Evolutionary conservation across 805 yeast species (phyloP), one percentile per base, ranked within the genome.

Genomic region (Grigorovia transvaalensis): DNA sequence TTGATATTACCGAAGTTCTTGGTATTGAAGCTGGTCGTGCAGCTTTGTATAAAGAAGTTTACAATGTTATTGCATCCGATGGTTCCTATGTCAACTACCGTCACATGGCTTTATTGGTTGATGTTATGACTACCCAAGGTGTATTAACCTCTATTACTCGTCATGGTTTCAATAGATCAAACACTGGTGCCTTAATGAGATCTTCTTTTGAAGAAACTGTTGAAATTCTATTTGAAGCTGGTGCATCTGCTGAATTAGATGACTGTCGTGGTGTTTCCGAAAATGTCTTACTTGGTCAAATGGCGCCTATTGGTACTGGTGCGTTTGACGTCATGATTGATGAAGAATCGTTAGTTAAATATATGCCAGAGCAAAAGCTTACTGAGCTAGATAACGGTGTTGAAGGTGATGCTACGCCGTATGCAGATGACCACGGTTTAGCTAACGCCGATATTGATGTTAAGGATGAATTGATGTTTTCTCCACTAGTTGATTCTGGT

Each of bases 81-180:
- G 99, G 99, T 71, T 93, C 93, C 98, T 88, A 95, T 68, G 97
- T 93, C 48, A 99, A 93, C 76, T 99, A 98, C 54, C 96, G 99
- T 76, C 99, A 93, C 69, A 90, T 95, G 67, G 98, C 91, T 73
- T 74, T 93, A 46, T 74, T 93, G 57, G 99, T 99, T 57, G 99
- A 93, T 70, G 98, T 93, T 48, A 93, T 93, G 99, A 88, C 98
- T 0, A 93, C 88, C 69, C 93, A 93, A 72, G 99, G 99, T 54
- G 99, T 93, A 67, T 96, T 93, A 9, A 76, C 93, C 59, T 99
- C 99, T 70, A 93, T 93, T 65, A 93, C 99, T 1, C 80, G 99
- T 72, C 93, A 93, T 63, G 99, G 99, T 59, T 76, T 93, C 59
- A 91, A 96, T 62, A 93, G 93, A 69, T 93, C 93, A 98, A 83